These are phyloP conservation scores for Venturiaceae sp. DNA, from an alignment of 2,329 filamentous ascomycete species.

Conservation along the genomic window DNA sequence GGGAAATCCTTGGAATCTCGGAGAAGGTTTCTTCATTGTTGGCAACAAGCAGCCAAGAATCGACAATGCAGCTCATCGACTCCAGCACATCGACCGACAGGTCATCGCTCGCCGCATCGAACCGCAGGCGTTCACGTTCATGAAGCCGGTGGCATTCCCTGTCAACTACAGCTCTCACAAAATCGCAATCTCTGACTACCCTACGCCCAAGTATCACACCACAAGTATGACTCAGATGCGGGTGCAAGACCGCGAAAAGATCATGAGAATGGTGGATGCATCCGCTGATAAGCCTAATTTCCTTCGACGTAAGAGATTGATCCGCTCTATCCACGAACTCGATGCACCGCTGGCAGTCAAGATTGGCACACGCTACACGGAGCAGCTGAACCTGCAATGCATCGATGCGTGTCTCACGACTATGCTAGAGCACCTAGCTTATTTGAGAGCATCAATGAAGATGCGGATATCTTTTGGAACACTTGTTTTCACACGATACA, in stretches of 20 bases:
- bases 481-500: not conserved
- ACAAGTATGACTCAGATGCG: not conserved
- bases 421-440: not conserved
- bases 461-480: slow-evolving; percentile 3
- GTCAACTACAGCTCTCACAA: slow-evolving; percentile 1
- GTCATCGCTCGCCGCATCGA: not conserved
- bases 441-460: not conserved
- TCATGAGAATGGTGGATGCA: too few relatives aligned
- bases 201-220: not conserved
- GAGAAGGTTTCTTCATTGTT: not conserved
- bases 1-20: not conserved
- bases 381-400: not conserved
- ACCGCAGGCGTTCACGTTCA: not conserved
- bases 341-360: not conserved
- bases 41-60: not conserved
- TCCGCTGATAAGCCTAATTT: too few relatives aligned
- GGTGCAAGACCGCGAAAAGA: too few relatives aligned
- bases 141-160: not conserved
- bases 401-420: not conserved
- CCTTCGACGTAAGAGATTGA: not conserved
- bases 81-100: not conserved
- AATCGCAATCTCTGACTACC: not conserved
- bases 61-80: not conserved
- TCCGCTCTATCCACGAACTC: not conserved
- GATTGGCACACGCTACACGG: not conserved